phyloP scores from a whole-genome alignment of 2,329 filamentous ascomycete genomes.

The Diaporthe longicolla region DNA sequence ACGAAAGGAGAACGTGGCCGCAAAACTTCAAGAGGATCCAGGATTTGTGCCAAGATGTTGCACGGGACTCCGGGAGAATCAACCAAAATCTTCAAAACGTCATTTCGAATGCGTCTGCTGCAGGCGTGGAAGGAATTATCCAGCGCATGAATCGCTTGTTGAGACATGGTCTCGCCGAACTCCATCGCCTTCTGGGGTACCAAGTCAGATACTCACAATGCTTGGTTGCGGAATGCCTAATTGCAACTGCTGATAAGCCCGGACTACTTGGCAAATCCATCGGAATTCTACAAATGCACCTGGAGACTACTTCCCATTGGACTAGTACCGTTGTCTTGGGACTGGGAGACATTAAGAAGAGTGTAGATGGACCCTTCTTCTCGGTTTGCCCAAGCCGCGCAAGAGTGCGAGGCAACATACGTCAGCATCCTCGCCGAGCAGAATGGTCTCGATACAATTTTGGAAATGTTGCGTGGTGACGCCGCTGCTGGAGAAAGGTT shows the following conservation, averaged over 20 bases:
- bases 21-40: neutral
- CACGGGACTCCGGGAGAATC: neutral
- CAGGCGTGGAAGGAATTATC: neutral
- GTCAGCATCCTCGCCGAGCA: neutral
- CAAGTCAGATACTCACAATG: slow-evolving; percentile 16
- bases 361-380: neutral
- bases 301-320: neutral
- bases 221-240: neutral
- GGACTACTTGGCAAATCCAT: neutral
- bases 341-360: neutral
- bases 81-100: neutral
- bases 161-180: neutral
- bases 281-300: neutral
- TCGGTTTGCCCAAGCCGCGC: neutral
- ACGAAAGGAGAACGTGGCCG: slow-evolving; percentile 6
- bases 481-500: neutral
- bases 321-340: neutral
- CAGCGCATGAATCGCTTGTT: neutral
- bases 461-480: neutral
- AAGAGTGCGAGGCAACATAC: neutral
- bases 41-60: neutral
- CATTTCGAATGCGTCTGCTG: too few relatives aligned
- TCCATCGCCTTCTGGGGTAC: slow-evolving; percentile 2
- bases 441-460: neutral
- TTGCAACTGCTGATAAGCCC: neutral